phyloP scores from a whole-genome alignment of 331 rosid species.

The Acacia concinna region DNA sequence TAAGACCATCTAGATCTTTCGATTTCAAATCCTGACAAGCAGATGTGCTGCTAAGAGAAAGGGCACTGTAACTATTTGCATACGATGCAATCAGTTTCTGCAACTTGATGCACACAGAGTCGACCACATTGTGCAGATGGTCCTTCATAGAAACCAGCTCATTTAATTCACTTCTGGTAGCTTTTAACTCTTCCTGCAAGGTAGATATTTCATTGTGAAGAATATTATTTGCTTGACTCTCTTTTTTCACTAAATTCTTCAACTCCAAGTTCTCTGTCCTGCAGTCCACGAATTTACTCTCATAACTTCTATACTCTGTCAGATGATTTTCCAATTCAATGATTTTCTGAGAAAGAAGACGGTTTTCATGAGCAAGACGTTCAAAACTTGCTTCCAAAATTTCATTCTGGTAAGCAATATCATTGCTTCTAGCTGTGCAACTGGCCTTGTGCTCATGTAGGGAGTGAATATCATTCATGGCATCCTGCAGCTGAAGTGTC shows the following conservation, averaged over 20 bases:
- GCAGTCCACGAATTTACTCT: slow-evolving; percentile 58
- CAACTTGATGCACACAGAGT: slow-evolving; percentile 49
- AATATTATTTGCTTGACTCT: slow-evolving; percentile 50
- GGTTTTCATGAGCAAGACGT: slow-evolving; percentile 50
- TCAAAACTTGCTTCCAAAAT: slow-evolving; percentile 58
- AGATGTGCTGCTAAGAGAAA: slow-evolving; percentile 45
- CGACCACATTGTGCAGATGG: slow-evolving; percentile 56
- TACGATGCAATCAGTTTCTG: slow-evolving; percentile 55
- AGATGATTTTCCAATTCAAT: slow-evolving; percentile 57
- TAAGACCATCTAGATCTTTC: slow-evolving; percentile 47
- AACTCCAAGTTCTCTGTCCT: slow-evolving; percentile 64
- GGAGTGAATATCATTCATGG: slow-evolving; percentile 64
- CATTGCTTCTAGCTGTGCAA: slow-evolving; percentile 60
- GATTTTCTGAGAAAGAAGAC: slow-evolving; percentile 55
- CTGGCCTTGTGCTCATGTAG: slow-evolving; percentile 63
- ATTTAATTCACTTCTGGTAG: slow-evolving; percentile 50
- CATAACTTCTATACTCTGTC: slow-evolving; percentile 54
- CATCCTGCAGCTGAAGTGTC: slow-evolving; percentile 64
- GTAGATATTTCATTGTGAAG: slow-evolving; percentile 53
- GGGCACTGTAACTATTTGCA: slow-evolving; percentile 39
- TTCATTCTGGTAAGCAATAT: slow-evolving; percentile 62
- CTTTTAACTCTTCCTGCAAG: slow-evolving; percentile 64
- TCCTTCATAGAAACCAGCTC: slow-evolving; percentile 58
- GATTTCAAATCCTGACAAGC: slow-evolving; percentile 46
- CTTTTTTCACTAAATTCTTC: slow-evolving; percentile 51